Evolutionary conservation across 805 yeast species (phyloP).

Genomic region (Blastobotrys chiropterorum): DNA sequence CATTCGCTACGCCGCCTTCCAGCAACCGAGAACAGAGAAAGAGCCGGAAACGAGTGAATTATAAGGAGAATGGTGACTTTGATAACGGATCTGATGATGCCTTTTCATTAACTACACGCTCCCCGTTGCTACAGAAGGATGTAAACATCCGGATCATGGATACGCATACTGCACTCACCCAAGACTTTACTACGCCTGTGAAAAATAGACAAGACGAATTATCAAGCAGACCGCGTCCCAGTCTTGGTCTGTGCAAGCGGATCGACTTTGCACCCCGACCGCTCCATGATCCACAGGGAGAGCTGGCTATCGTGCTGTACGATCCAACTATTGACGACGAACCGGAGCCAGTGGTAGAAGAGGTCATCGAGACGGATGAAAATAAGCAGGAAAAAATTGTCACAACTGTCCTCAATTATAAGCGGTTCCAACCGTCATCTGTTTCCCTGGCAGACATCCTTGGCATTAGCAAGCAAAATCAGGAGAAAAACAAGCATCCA

Average conservation of each 20-base stretch:
- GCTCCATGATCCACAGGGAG: constrained; percentile 90
- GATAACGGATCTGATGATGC: constrained; percentile 2
- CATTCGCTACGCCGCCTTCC: not conserved
- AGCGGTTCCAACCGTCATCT: constrained; percentile 25
- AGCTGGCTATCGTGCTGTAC: constrained; percentile 87
- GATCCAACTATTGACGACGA: constrained; percentile 84
- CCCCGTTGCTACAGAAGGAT: not conserved
- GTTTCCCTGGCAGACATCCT: constrained; percentile 72
- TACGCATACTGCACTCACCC: not conserved
- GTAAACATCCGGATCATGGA: not conserved
- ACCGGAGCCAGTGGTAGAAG: constrained; percentile 14
- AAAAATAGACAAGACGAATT: constrained; percentile 14
- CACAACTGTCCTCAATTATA: not conserved
- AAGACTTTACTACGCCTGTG: constrained; percentile 15
- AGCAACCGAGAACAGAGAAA: not conserved
- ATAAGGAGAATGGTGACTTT: constrained; percentile 7
- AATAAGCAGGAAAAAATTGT: not conserved
- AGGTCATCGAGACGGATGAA: constrained; percentile 7
- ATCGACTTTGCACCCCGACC: constrained; percentile 74
- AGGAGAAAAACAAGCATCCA: constrained; percentile 51
- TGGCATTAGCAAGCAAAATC: constrained; percentile 48
- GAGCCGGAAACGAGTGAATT: constrained; percentile 5
- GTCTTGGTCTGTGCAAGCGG: constrained; percentile 73
- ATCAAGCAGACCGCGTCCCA: constrained; percentile 51
- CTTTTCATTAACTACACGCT: not conserved